A percentile compares a stretch with the other conserved stretches of the same genome.
These are phyloP conservation scores for Whalleya microplaca DNA, from an alignment of 2,329 filamentous ascomycete genomes.

Conservation along the genomic window DNA sequence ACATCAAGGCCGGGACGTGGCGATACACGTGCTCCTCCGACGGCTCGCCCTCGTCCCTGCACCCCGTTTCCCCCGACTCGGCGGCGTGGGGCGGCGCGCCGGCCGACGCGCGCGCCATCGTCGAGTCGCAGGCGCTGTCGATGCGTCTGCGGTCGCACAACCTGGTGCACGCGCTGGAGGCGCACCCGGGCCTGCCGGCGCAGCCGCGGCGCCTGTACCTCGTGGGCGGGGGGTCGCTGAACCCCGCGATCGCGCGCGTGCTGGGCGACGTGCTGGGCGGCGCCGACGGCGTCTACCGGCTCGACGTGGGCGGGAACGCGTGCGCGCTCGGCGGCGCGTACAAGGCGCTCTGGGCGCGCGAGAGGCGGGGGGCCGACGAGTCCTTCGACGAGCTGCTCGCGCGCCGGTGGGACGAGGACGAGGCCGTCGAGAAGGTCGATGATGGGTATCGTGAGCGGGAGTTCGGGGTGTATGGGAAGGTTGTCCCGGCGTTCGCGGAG, in stretches of 20 bases:
- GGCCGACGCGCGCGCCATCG: conserved; percentile 81
- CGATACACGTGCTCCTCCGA: conserved; percentile 70
- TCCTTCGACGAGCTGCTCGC: conserved; percentile 89
- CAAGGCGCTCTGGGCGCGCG: conserved; percentile 92
- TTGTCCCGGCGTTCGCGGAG: conserved; percentile 61
- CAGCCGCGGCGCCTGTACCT: conserved; percentile 92
- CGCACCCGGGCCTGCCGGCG: conserved; percentile 61
- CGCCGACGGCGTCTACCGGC: conserved; percentile 85
- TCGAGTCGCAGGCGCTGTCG: conserved; percentile 94
- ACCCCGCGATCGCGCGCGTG: conserved; percentile 84
- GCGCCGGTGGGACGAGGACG: conserved; percentile 80
- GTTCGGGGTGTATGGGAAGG: conserved; percentile 78
- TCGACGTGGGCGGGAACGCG: conserved; percentile 93
- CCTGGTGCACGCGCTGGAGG: conserved; percentile 65
- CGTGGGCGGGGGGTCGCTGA: conserved; percentile 88
- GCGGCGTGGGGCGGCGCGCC: conserved; percentile 55
- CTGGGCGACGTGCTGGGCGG: conserved; percentile 88
- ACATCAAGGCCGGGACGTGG: conserved; percentile 84
- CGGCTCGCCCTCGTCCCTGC: conserved; percentile 52
- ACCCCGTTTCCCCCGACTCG: conserved; percentile 19
- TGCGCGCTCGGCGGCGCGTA: conserved; percentile 94
- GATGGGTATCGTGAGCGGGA: conserved; percentile 76
- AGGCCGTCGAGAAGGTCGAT: conserved; percentile 80
- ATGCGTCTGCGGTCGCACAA: conserved; percentile 82
- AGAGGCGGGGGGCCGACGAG: conserved; percentile 65